Percentiles rank a stretch among this genome's conserved stretches.
phyloP scores from a whole-genome alignment of 176 grass and related monocot species.

The Carex pumila region DNA sequence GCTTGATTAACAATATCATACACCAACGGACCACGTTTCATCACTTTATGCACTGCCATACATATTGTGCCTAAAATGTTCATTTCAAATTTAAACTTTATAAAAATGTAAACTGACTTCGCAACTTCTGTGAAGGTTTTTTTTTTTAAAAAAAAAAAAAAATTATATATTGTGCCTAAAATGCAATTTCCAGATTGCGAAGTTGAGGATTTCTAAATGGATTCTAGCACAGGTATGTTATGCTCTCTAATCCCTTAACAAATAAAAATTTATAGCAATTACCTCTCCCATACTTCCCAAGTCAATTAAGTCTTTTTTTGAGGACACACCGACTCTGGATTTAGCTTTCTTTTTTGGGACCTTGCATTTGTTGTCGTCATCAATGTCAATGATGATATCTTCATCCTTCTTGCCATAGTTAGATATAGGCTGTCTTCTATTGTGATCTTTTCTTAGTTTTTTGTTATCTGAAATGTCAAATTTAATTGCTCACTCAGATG shows the following conservation, averaged over 20 bases:
- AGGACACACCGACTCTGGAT: constrained; percentile 20
- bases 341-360: constrained; percentile 12
- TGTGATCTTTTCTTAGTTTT: constrained; percentile 37
- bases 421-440: constrained; percentile 39
- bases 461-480: constrained; percentile 26
- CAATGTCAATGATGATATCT: not conserved
- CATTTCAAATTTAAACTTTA: not conserved
- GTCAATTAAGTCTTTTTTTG: constrained; percentile 22
- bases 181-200: not conserved
- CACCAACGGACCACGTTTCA: not conserved
- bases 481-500: not conserved
- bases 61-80: not conserved
- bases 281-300: constrained; percentile 57
- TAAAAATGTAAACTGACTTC: not conserved
- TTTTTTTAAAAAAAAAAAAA: too few relatives aligned
- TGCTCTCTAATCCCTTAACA: not conserved
- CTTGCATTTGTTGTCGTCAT: not conserved
- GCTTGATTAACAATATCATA: not conserved
- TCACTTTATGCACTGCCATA: not conserved
- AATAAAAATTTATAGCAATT: constrained; percentile 2
- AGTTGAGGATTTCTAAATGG: not conserved
- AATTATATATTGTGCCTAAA: not conserved
- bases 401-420: constrained; percentile 14
- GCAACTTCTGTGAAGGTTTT: too few relatives aligned
- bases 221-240: constrained; percentile 3